Evolutionary conservation across 768 basidiomycete genomes (phyloP).

Genomic region (Suillus placidus): DNA sequence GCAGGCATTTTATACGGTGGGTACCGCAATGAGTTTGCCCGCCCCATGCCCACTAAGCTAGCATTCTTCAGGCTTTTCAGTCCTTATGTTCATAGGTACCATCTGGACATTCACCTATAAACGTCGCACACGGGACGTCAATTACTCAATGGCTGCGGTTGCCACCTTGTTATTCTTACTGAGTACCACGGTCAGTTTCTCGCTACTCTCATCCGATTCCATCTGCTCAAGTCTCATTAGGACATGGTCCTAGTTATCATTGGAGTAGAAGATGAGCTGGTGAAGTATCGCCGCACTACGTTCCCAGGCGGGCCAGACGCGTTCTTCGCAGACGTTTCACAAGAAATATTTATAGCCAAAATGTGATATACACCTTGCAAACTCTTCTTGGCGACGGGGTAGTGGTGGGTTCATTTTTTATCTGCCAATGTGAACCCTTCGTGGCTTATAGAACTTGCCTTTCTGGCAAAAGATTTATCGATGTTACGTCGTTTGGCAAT

Average conservation of each 20-base stretch:
- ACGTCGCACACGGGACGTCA: slow-evolving; percentile 14
- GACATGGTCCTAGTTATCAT: slow-evolving; percentile 29
- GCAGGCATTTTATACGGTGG: slow-evolving; percentile 23
- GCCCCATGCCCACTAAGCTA: not conserved
- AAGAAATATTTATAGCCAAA: slow-evolving; percentile 35
- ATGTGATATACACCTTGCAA: slow-evolving; percentile 27
- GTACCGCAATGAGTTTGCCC: no score
- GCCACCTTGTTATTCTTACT: slow-evolving; percentile 31
- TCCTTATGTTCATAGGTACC: slow-evolving; percentile 37
- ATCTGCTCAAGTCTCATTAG: slow-evolving; percentile 13
- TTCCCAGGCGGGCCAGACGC: slow-evolving; percentile 22
- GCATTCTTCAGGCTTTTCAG: slow-evolving; percentile 32
- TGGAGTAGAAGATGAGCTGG: slow-evolving; percentile 28
- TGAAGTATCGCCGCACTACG: slow-evolving; percentile 22
- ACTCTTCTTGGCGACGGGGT: slow-evolving; percentile 35
- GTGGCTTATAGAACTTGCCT: not conserved
- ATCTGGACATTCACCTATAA: slow-evolving; percentile 25
- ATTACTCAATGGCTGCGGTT: slow-evolving; percentile 23
- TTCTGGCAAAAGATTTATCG: slow-evolving; percentile 26
- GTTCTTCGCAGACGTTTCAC: slow-evolving; percentile 29
- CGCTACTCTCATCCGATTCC: not conserved
- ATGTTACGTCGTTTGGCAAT: slow-evolving; percentile 37
- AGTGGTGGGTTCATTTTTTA: slow-evolving; percentile 20
- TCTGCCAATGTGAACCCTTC: not conserved
- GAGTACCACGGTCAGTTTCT: slow-evolving; percentile 31